Conservation (phyloP, 768 basidiomycete species). For the Lactarius trivialis region DNA sequence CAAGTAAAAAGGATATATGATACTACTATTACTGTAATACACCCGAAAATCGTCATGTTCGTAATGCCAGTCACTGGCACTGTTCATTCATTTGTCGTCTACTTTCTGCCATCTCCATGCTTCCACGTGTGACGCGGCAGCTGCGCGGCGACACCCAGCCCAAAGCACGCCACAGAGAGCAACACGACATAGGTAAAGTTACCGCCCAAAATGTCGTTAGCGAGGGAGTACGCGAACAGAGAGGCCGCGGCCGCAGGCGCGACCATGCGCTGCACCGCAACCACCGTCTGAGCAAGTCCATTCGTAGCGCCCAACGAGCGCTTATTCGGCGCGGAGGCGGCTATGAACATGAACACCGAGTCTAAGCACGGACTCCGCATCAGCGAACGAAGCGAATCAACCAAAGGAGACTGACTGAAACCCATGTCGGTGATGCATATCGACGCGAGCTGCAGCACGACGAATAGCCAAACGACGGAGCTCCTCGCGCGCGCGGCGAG, state of each 20-base stretch:
- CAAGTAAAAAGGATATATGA: not conserved
- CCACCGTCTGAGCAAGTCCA: conserved; percentile 39
- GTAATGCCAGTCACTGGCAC: not conserved
- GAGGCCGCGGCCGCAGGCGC: conserved; percentile 57
- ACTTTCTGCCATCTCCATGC: not conserved
- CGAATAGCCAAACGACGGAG: not conserved
- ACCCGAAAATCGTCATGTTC: not conserved
- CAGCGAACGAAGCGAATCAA: not conserved
- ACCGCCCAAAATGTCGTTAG: conserved; percentile 44
- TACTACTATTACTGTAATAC: not conserved
- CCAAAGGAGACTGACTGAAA: not conserved
- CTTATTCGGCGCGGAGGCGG: conserved; percentile 55
- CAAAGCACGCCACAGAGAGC: not conserved
- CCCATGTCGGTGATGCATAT: conserved; percentile 17
- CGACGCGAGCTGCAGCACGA: conserved; percentile 7
- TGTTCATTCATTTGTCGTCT: not conserved
- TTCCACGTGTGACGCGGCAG: conserved; percentile 14
- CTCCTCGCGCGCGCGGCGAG: not conserved
- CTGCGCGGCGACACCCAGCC: conserved; percentile 10
- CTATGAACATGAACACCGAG: conserved; percentile 63
- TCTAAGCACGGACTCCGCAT: conserved; percentile 36
- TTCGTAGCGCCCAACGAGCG: conserved; percentile 64
- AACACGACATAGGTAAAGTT: conserved; percentile 16
- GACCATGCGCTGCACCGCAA: conserved; percentile 36
- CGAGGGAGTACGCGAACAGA: conserved; percentile 58